Evolutionary conservation across 495 filamentous ascomycete species (phyloP).

Genomic region (Chaetomidium leptoderma): DNA sequence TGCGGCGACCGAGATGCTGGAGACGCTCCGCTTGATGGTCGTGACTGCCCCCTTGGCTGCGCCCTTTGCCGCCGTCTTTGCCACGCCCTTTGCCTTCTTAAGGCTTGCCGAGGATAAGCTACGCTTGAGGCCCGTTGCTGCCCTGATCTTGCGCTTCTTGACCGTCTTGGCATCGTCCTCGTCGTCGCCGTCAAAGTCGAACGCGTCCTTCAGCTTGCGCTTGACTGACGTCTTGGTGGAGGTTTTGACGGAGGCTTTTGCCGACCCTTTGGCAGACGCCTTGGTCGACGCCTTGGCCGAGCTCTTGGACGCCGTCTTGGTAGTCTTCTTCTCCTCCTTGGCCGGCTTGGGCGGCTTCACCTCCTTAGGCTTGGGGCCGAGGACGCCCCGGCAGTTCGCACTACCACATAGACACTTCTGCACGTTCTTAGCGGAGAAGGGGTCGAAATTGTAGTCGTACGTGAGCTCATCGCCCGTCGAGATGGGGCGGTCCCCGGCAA

Average conservation of each 20-base stretch:
- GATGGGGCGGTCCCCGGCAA: constrained; percentile 83
- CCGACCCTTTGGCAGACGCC: constrained; percentile 33
- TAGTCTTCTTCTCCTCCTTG: constrained; percentile 29
- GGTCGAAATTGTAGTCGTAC: constrained; percentile 99
- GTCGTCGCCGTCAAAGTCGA: constrained; percentile 19
- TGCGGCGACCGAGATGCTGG: constrained; percentile 36
- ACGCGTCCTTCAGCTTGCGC: constrained; percentile 33
- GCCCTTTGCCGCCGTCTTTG: constrained; percentile 27
- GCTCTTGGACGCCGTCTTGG: constrained; percentile 22
- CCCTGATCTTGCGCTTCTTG: constrained; percentile 31
- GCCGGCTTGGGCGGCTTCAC: constrained; percentile 41
- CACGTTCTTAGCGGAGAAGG: constrained; percentile 75
- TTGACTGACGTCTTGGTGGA: constrained; percentile 27
- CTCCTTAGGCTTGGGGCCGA: constrained; percentile 68
- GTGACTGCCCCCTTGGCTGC: constrained; percentile 30
- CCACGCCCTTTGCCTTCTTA: constrained; percentile 26
- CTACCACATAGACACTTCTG: constrained; percentile 80
- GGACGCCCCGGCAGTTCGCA: constrained; percentile 68
- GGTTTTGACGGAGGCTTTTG: constrained; percentile 26
- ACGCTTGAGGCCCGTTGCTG: constrained; percentile 27
- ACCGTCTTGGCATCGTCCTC: constrained; percentile 15
- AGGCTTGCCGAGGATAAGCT: constrained; percentile 25
- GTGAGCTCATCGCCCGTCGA: constrained; percentile 93
- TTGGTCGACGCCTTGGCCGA: constrained; percentile 9
- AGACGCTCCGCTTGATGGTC: constrained; percentile 36